These are phyloP conservation scores for Plasmodium ovale DNA, from an alignment of 169 alveolate genomes.

Conservation along the genomic window DNA sequence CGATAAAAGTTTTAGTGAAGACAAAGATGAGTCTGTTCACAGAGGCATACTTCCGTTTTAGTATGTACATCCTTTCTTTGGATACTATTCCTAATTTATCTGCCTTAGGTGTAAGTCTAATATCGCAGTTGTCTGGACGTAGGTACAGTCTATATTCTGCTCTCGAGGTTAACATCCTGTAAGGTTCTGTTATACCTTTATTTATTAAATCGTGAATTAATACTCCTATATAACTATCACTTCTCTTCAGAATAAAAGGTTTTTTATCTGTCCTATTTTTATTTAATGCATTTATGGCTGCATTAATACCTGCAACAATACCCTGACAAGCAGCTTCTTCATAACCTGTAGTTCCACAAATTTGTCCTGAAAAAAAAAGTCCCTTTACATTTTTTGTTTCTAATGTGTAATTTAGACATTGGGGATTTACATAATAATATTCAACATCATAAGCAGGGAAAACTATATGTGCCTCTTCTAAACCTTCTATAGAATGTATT, in stretches of 20 bases:
- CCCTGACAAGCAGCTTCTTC: constrained; percentile 96
- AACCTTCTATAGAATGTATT: constrained; percentile 81
- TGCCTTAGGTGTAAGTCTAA: constrained; percentile 88
- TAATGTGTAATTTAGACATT: constrained; percentile 85
- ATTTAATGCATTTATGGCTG: constrained; percentile 84
- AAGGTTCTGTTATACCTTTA: constrained; percentile 91
- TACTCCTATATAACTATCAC: constrained; percentile 92
- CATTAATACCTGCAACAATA: constrained; percentile 93
- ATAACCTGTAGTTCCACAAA: constrained; percentile 96
- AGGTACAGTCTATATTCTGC: constrained; percentile 89
- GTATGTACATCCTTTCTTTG: constrained; percentile 76
- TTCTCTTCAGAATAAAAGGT: constrained; percentile 81
- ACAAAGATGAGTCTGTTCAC: constrained; percentile 42
- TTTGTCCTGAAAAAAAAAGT: constrained; percentile 92
- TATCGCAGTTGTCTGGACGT: constrained; percentile 90
- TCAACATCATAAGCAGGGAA: constrained; percentile 94
- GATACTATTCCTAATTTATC: constrained; percentile 84
- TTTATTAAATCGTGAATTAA: constrained; percentile 91
- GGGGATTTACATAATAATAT: constrained; percentile 90
- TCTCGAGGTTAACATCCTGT: constrained; percentile 93
- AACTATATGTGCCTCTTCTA: constrained; percentile 88
- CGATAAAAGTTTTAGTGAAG: constrained; percentile 15
- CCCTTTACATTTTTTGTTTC: constrained; percentile 86
- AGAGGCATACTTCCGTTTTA: constrained; percentile 77
- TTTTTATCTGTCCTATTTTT: constrained; percentile 8